Percentiles rank a stretch among this genome's conserved stretches.
Evolutionary conservation across 78 protist species (phyloP).

Genomic region (Ministeria vibrans): DNA sequence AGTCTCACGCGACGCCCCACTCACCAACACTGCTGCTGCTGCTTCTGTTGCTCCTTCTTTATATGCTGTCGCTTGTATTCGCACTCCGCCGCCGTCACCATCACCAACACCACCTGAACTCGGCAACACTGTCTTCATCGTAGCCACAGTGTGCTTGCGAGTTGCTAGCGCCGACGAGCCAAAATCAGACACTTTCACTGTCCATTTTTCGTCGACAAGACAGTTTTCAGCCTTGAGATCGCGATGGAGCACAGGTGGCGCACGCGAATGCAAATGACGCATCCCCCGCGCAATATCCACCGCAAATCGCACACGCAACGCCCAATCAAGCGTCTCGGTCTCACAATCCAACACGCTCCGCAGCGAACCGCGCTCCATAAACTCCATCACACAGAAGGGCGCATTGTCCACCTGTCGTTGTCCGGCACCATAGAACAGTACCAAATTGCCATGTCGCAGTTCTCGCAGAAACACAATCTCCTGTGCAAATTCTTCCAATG

Average conservation of each 20-base stretch:
- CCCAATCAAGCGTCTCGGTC: no score
- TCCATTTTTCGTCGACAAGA: constrained; percentile 19
- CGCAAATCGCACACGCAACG: no score
- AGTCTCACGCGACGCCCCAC: no score
- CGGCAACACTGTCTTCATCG: background rate
- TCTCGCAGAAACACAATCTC: background rate
- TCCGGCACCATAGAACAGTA: background rate
- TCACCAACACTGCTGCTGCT: no score
- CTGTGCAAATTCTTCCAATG: background rate
- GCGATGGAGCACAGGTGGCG: constrained; percentile 45
- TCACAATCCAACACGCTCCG: background rate
- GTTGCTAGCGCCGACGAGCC: background rate
- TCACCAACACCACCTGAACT: no score
- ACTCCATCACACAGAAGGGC: constrained; percentile 25
- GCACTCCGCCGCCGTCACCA: background rate
- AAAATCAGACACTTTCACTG: constrained; percentile 17
- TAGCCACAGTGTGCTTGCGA: background rate
- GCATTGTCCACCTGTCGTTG: background rate
- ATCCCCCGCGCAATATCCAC: constrained; percentile 39
- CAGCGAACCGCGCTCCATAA: constrained; percentile 14
- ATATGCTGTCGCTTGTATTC: background rate
- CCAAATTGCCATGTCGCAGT: background rate
- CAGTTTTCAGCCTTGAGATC: constrained; percentile 45
- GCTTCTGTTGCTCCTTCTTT: no score
- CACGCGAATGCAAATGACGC: constrained; percentile 33